Base-by-base conservation (phyloP, 495 filamentous ascomycete genomes). In the Echria macrotheca region DNA sequence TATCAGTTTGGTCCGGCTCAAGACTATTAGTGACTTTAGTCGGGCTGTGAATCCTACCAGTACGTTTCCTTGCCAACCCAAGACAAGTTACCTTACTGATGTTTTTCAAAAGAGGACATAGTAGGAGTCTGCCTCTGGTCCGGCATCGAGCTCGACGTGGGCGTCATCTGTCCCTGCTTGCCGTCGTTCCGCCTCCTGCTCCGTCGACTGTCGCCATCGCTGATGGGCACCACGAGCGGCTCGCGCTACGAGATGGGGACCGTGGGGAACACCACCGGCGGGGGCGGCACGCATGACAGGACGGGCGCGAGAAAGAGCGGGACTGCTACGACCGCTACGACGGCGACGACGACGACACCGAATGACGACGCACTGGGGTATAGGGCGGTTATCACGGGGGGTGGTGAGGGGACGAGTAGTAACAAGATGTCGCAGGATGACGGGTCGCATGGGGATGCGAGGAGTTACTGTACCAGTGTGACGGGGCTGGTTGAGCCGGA, bases 101-200 rank as follows among this genome's bases (percentile, higher is more conserved):
- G n/a, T n/a, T n/a, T n/a, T n/a, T n/a, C n/a, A n/a, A 35, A 50
- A 65, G 59, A 56, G 47, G 57, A 65, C 33, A 61, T 58, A 23
- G 51, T 58, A 31, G 50, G 56, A n/a, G 44, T 64, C 0, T 50
- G 39, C 47, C 44, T 62, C 39, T 66, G 63, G 63, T 45, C 42
- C 12, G 26, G 42, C 15, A 45, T 45, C 28, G 42, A 45, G 6
- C 25, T 45, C 9, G 22, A 49, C 35, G 24, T 40, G 3, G 47
- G 33, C n/a, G 47, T 49, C 35, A 39, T 49, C 17, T 49, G 47
- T 36, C 47, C 47, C 7, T 49, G 47, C 21, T 36, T 40, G 2
- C 44, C 47, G 21, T 26, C 21, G 5, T 40, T 49, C 21, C 35
- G 33, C 1, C 23, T 49, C 4, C 37, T 49, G 23, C 26, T 49